Percentiles rank a stretch among this genome's conserved stretches.
Evolutionary conservation across 106 monocot genomes (phyloP).

Genomic region (Alisma plantagoaquatica): DNA sequence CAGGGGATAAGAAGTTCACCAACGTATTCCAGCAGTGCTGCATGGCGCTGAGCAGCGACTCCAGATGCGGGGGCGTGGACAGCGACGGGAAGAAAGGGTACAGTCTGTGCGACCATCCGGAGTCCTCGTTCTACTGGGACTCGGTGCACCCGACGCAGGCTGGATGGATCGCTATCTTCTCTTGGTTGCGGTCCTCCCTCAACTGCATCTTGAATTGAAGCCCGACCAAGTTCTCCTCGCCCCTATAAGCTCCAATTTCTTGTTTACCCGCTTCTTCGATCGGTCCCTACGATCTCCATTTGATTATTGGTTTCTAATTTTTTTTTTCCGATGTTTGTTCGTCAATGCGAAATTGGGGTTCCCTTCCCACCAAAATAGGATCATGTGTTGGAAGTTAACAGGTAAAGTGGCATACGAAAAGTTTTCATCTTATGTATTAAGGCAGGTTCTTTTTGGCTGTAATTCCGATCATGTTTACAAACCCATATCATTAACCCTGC

Average conservation of each 20-base stretch:
- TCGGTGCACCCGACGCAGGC: constrained; percentile 10
- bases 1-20: constrained; percentile 2
- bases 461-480: too few species aligned
- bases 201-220: constrained; percentile 2
- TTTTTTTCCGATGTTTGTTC: too few species aligned
- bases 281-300: too few species aligned
- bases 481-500: too few species aligned
- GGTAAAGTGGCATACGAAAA: too few species aligned
- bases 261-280: too few species aligned
- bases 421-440: too few species aligned
- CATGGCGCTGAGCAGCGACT: background rate
- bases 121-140: constrained; percentile 10
- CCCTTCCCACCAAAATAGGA: too few species aligned
- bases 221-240: background rate
- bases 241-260: background rate
- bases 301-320: too few species aligned
- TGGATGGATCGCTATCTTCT: constrained; percentile 7
- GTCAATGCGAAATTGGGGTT: too few species aligned
- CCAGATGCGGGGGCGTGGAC: constrained; percentile 5
- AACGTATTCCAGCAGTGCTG: constrained; percentile 5
- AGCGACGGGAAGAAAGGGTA: background rate
- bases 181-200: constrained; percentile 3
- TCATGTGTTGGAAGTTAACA: too few species aligned
- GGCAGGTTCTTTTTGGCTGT: too few species aligned
- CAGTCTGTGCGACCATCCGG: background rate